Evolutionary conservation across 1,284 basidiomycete species (phyloP).

Genomic region (Apiotrichum veenhuisii): DNA sequence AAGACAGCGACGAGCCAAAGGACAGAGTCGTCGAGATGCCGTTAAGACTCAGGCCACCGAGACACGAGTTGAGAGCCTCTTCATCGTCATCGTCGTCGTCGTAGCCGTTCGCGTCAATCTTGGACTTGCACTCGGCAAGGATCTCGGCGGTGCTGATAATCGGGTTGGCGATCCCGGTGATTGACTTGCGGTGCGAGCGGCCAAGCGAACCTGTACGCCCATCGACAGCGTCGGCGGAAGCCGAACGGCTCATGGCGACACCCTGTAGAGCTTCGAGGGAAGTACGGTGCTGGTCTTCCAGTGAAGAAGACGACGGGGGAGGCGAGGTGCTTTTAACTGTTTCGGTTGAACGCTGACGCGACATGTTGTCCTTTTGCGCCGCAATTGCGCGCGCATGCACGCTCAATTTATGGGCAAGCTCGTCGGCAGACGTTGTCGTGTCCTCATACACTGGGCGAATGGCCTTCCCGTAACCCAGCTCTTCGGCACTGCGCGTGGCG

Average conservation of each 20-base stretch:
- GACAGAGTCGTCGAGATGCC: not conserved
- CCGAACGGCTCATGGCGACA: conserved; percentile 8
- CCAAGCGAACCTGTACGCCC: not conserved
- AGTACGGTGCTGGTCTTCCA: conserved; percentile 1
- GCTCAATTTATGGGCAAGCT: conserved; percentile 26
- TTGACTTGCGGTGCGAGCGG: not conserved
- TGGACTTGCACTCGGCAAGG: not conserved
- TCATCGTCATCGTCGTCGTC: not conserved
- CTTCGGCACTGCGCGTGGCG: conserved; percentile 26
- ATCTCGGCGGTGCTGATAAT: not conserved
- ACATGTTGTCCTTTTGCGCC: not conserved
- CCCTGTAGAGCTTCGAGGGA: conserved; percentile 8
- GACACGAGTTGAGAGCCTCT: not conserved
- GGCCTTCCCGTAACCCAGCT: conserved; percentile 26
- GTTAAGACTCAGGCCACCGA: conserved; percentile 1
- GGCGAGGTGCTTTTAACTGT: no score
- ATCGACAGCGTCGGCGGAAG: conserved; percentile 4
- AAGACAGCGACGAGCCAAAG: conserved; percentile 6
- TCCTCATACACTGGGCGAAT: conserved; percentile 25
- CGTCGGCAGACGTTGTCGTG: conserved; percentile 21
- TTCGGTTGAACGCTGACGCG: not conserved
- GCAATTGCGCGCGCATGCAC: conserved; percentile 13
- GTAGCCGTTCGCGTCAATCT: not conserved
- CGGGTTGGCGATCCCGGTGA: not conserved
- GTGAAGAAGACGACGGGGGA: not conserved